Evolutionary conservation across 805 yeast species (phyloP), one percentile per base, ranked within the genome.

Genomic region (Pichia phayaonensis): DNA sequence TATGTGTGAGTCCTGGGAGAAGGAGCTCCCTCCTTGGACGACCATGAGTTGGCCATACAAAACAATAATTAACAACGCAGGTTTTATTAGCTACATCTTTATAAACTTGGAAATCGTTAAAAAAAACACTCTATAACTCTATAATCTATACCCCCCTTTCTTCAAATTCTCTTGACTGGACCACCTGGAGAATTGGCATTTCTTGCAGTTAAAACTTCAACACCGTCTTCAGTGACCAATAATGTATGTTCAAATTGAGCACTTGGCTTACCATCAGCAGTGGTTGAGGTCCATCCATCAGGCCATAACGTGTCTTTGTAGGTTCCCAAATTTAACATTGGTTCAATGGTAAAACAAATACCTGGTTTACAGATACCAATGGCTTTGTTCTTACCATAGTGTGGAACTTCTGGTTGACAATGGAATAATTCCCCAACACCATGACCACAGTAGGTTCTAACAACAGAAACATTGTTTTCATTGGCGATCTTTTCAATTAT

Each of bases 181-280:
- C 97, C 98, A 51, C 98, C 99, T 4, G 98, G 97, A 38, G 95
- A 84, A 56, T 74, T 72, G 56, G 82, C 83, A 48, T 75, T 76
- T 67, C 97, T 80, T 1, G 89, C 95, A 23, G 95, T 84, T 58
- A 94, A 75, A 16, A 92, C 83, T 72, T 94, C 99, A 26, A 82
- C 86, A 21, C 99, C 99, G 47, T 81, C 84, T 63, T 90, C 98
- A 8, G 99, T 94, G 40, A 94, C 94, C 52, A 94, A 69, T 63
- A 94, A 62, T 64, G 95, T 92, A 66, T 94, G 97, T 69, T 94
- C 96, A 61, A 94, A 94, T 68, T 94, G 99, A 0, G 99, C 98
- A 60, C 92, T 83, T 53, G 79, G 73, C 62, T 80, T 80, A 49
- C 99, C 99, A 64, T 94, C 99, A 40, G 81, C 82, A 18, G 99